Base-by-base conservation (phyloP, 805 yeast genomes). In the Wickerhamomyces sydowiorum region DNA sequence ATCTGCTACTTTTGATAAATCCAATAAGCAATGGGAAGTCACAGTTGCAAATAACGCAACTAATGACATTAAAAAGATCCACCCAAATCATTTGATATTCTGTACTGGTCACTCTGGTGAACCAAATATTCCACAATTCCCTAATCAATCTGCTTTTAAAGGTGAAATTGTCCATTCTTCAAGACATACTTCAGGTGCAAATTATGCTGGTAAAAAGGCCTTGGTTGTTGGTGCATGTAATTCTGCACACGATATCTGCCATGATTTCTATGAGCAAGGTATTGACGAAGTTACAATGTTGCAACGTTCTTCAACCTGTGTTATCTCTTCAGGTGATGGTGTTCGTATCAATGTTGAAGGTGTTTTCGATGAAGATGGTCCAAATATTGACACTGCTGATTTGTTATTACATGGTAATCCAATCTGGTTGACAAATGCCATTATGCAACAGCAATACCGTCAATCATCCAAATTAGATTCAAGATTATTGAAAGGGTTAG, bases 21-120 rank as follows among this genome's bases (percentile, higher is more conserved):
- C 20, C 0, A 44, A 44, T 3, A 56, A 53, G 36, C 42, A 45
- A 20, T 69, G 73, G 73, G 51, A 45, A 7, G 70, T 67, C 27
- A 41, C 55, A 1, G 53, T 68, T 15, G 36, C 46, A 34, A 61
- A 63, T 40, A 55, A 57, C 39, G 44, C 53, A 7, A 54, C 65
- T n/a, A 50, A 49, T 14, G 54, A 58, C 27, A 40, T 51, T 8
- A 50, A 46, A 33, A 46, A 29, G 7, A 44, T 67, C 21, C 27
- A 47, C 14, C 72, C 72, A 41, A 54, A 59, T 21, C 73, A 70
- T 46, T 30, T 70, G 3, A 65, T 70, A 17, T 54, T 70, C 57
- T 66, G 73, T 17, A 69, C 75, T 10, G 76, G 76, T 18, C 69
- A 67, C 36, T 69, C 73, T 10, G 74, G 75, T 38, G 67, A 66